These are phyloP conservation scores for Geoglossum cookeanum DNA, from an alignment of 2,329 filamentous ascomycete species.

Conservation along the genomic window DNA sequence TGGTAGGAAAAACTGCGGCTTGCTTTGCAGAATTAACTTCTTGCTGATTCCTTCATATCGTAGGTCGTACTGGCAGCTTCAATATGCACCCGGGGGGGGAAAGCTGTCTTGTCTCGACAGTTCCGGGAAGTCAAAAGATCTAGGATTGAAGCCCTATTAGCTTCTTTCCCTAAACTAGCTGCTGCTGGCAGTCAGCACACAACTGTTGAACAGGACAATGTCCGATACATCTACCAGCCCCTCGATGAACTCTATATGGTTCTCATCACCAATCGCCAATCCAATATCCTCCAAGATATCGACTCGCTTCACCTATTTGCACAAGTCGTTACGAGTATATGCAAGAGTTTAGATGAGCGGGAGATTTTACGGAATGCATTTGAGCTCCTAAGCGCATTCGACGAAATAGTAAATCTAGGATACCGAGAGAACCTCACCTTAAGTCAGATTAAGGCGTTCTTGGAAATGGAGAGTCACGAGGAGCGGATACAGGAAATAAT, in stretches of 20 bases:
- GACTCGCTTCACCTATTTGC: constrained; percentile 95
- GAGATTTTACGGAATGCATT: constrained; percentile 93
- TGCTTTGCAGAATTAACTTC: neutral
- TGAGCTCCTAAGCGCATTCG: constrained; percentile 88
- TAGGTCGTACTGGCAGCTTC: constrained; percentile 97
- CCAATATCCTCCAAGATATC: constrained; percentile 98
- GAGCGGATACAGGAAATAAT: constrained; percentile 98
- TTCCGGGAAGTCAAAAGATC: constrained; percentile 97
- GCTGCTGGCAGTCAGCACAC: constrained; percentile 94
- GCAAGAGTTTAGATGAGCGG: constrained; percentile 85
- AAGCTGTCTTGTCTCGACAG: constrained; percentile 92
- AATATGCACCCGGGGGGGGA: constrained; percentile 95
- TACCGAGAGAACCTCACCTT: constrained; percentile 94
- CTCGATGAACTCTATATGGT: constrained; percentile 99
- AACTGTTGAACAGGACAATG: constrained; percentile 96
- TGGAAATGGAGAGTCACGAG: constrained; percentile 98
- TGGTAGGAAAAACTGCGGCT: neutral
- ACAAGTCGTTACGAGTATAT: constrained; percentile 90
- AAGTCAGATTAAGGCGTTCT: constrained; percentile 94
- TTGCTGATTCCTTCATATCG: neutral
- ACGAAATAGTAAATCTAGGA: constrained; percentile 87
- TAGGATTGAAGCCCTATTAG: constrained; percentile 86
- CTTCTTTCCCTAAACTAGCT: constrained; percentile 93
- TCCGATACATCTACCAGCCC: constrained; percentile 97
- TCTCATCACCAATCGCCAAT: constrained; percentile 97